Evolutionary conservation across 306 rosid species (phyloP).

Genomic region (Pterocarpus macrocarpus): DNA sequence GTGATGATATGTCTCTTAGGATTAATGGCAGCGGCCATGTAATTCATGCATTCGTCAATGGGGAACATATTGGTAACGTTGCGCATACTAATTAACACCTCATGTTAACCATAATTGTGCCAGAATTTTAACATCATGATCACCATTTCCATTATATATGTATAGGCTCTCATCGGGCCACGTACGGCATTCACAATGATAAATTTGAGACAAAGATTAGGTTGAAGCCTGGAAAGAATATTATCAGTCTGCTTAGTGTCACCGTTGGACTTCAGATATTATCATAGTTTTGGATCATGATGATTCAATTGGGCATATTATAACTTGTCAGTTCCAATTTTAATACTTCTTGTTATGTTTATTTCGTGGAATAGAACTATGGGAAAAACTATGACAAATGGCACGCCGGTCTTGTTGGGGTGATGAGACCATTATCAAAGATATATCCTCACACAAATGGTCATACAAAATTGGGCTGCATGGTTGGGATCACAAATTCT

Average conservation of each 20-base stretch:
- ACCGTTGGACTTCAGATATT: conserved; percentile 56
- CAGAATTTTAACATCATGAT: not conserved
- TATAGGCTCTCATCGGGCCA: conserved; percentile 61
- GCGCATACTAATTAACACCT: not conserved
- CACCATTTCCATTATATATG: not conserved
- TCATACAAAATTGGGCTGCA: conserved; percentile 53
- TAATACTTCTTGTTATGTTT: not conserved
- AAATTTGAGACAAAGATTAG: conserved; percentile 49
- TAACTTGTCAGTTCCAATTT: not conserved
- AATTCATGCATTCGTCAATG: conserved; percentile 62
- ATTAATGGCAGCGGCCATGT: conserved; percentile 61
- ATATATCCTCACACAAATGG: conserved; percentile 62
- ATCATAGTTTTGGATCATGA: not conserved
- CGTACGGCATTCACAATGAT: conserved; percentile 45
- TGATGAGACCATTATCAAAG: conserved; percentile 58
- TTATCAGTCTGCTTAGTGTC: conserved; percentile 60
- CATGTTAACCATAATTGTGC: not conserved
- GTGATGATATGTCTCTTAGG: conserved; percentile 47
- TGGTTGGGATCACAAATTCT: conserved; percentile 50
- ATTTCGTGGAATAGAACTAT: conserved; percentile 49
- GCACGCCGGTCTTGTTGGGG: conserved; percentile 57
- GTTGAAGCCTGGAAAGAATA: conserved; percentile 54
- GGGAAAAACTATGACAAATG: conserved; percentile 53
- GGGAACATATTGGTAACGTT: conserved; percentile 57
- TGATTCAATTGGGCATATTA: not conserved